Conservation (phyloP, 2,329 filamentous ascomycete genomes). For the Aspergillus sergii region DNA sequence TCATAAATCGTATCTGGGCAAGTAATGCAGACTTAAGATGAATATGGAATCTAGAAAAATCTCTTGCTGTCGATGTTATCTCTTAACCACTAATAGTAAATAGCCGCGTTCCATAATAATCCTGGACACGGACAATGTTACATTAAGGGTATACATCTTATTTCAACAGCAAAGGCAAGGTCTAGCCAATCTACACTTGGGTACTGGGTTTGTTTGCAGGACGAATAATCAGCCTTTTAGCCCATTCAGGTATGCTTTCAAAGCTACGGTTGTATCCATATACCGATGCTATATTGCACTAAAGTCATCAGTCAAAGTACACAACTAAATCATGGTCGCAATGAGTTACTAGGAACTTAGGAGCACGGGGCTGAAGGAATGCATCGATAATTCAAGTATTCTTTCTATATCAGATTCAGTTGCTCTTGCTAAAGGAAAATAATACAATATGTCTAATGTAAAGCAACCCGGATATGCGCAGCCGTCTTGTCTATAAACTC, state of each 20-base stretch:
- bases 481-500: slow-evolving; percentile 33
- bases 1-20: no score
- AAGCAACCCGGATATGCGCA: slow-evolving; percentile 20
- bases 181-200: no score
- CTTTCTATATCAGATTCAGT: background rate
- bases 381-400: background rate
- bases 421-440: background rate
- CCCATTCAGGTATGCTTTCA: background rate
- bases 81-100: background rate
- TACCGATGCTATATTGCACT: background rate
- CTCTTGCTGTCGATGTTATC: background rate
- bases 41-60: background rate
- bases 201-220: no score
- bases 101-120: background rate
- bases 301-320: background rate
- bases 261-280: background rate
- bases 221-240: no score
- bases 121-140: background rate
- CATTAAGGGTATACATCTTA: background rate
- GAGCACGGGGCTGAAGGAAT: background rate
- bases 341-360: background rate
- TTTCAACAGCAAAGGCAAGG: background rate
- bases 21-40: no score
- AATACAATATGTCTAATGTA: slow-evolving; percentile 12
- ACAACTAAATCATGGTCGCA: background rate